Percentiles rank a stretch among this genome's conserved stretches.
These are phyloP conservation scores for Silybum marianum DNA, from an alignment of 129 eudicot genomes.

Conservation along the genomic window DNA sequence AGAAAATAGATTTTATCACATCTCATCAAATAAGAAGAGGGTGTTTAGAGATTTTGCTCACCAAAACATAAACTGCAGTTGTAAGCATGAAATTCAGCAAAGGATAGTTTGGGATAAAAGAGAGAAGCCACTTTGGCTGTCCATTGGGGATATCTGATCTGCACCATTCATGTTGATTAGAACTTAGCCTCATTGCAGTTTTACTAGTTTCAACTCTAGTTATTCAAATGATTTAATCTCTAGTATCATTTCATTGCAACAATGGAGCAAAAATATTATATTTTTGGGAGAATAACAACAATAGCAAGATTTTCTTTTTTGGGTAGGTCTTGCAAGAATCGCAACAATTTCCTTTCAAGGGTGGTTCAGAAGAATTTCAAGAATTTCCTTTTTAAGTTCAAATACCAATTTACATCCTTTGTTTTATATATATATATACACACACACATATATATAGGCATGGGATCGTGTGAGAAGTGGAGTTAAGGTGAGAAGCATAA, in stretches of 20 bases:
- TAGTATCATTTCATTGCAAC: background rate
- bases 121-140: constrained; percentile 95
- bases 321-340: background rate
- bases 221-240: background rate
- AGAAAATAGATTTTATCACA: background rate
- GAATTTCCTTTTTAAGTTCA: background rate
- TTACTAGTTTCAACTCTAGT: background rate
- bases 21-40: background rate
- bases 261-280: background rate
- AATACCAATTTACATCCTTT: background rate
- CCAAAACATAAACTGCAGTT: constrained; percentile 81
- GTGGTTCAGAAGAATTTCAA: background rate
- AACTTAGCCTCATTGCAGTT: constrained; percentile 2
- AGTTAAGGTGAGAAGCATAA: too few species aligned
- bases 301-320: background rate
- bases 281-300: too few species aligned
- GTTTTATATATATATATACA: background rate
- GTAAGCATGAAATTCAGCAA: constrained; percentile 86
- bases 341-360: background rate
- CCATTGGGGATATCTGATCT: constrained; percentile 91
- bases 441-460: too few species aligned
- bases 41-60: constrained; percentile 30
- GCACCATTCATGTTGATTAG: constrained; percentile 34
- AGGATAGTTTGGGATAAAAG: constrained; percentile 80
- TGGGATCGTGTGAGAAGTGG: too few species aligned